Evolutionary conservation across 805 yeast genomes (phyloP).

Genomic region (Zygosaccharomyces kombuchaensis): DNA sequence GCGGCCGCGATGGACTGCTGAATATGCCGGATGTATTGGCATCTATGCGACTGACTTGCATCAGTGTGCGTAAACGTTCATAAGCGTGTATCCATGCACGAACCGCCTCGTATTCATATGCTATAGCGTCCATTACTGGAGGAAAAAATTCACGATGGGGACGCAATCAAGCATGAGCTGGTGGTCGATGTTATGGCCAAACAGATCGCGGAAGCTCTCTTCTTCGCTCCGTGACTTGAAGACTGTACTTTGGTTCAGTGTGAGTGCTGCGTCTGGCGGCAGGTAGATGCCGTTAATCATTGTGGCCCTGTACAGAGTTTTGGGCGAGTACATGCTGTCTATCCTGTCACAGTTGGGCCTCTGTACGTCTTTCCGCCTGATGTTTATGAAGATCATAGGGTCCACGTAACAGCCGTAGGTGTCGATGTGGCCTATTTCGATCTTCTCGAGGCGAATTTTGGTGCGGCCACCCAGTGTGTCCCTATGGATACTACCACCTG

Average conservation of each 20-base stretch:
- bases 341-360: constrained; percentile 12
- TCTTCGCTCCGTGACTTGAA: constrained; percentile 6
- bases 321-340: constrained; percentile 11
- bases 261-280: constrained; percentile 9
- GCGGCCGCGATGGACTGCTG: too few relatives aligned
- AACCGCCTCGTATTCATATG: too few relatives aligned
- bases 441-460: constrained; percentile 44
- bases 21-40: too few relatives aligned
- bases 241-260: constrained; percentile 7
- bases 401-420: constrained; percentile 35
- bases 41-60: too few relatives aligned
- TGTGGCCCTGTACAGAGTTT: constrained; percentile 19
- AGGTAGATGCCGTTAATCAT: constrained; percentile 23
- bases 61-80: too few relatives aligned
- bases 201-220: constrained; percentile 3
- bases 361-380: constrained; percentile 9
- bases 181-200: constrained; percentile 20
- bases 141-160: constrained; percentile 25
- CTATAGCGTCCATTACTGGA: constrained; percentile 5
- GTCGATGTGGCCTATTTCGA: constrained; percentile 41
- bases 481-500: constrained; percentile 14
- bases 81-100: too few relatives aligned
- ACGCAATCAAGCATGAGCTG: constrained; percentile 28
- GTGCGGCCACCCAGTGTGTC: constrained; percentile 41
- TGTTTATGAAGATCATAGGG: constrained; percentile 14